Conservation (phyloP, 129 eudicot species). For the Oenanthe sinensis region DNA sequence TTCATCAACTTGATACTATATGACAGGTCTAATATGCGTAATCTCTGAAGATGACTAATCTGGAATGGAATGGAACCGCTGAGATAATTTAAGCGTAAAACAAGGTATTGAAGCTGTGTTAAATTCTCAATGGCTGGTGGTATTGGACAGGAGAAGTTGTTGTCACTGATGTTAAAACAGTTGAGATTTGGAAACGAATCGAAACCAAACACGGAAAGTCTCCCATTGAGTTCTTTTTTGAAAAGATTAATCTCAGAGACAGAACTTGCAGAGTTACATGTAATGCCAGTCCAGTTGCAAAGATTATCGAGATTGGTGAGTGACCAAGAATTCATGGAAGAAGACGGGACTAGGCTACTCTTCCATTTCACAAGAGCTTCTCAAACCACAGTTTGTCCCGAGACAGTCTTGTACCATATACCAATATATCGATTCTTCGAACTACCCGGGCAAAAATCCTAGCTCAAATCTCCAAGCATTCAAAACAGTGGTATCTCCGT, state of each 20-base stretch:
- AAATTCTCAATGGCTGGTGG: slow-evolving; percentile 55
- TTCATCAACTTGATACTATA: no score
- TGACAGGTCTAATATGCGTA: background rate
- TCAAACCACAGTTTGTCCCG: no score
- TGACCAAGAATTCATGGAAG: slow-evolving; percentile 38
- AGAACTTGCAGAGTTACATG: slow-evolving; percentile 32
- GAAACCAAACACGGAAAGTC: slow-evolving; percentile 35
- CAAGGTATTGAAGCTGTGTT: slow-evolving; percentile 11
- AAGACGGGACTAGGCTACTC: slow-evolving; percentile 37
- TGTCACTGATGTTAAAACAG: slow-evolving; percentile 28
- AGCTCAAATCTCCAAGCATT: no score
- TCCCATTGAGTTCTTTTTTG: slow-evolving; percentile 36
- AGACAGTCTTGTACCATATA: no score
- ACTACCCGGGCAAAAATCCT: no score
- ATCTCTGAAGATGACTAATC: background rate
- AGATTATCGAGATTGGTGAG: no score
- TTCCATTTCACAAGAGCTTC: slow-evolving; percentile 63
- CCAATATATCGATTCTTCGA: no score
- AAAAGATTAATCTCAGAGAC: slow-evolving; percentile 35
- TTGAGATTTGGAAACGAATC: slow-evolving; percentile 51
- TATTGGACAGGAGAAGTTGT: slow-evolving; percentile 34
- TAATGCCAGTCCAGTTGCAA: slow-evolving; percentile 67
- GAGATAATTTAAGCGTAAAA: background rate
- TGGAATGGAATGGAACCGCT: background rate
- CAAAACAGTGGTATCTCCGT: no score